phyloP scores from a whole-genome alignment of 2,329 filamentous ascomycete genomes.

The Rasamsonia emersonii region DNA sequence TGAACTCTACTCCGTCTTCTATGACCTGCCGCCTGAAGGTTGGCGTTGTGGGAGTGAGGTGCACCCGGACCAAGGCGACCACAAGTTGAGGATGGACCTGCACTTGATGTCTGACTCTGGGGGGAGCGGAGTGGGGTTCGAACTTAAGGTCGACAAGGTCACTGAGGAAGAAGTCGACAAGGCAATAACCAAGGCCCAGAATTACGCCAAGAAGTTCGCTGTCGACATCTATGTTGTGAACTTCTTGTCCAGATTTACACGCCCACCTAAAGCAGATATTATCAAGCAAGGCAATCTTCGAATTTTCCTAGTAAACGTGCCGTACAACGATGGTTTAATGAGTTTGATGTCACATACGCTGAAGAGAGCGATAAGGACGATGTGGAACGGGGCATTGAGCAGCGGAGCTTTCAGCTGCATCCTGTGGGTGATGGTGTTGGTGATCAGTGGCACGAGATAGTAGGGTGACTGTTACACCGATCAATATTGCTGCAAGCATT shows the following conservation, averaged over 20 bases:
- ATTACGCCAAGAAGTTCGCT: neutral
- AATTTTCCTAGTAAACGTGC: neutral
- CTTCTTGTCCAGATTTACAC: neutral
- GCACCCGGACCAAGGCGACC: neutral
- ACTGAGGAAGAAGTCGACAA: neutral
- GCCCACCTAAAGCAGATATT: neutral
- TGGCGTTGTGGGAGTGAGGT: neutral
- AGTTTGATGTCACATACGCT: neutral
- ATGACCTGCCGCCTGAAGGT: neutral
- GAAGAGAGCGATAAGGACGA: neutral
- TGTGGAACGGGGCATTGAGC: too few species aligned
- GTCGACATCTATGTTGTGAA: neutral
- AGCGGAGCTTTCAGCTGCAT: constrained; percentile 1
- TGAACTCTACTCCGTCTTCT: neutral
- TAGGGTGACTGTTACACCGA: too few species aligned
- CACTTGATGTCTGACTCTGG: neutral
- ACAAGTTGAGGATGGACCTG: neutral
- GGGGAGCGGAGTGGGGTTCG: neutral
- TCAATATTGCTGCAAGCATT: too few species aligned
- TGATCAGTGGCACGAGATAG: too few species aligned
- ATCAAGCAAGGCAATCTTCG: neutral
- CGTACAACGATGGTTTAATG: neutral
- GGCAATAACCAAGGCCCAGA: neutral
- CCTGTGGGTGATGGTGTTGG: too few species aligned
- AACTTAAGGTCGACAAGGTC: neutral